Percentiles rank a stretch among this genome's conserved stretches.
Conservation (phyloP, 1,284 basidiomycete species). For the Sporisorium scitamineum region DNA sequence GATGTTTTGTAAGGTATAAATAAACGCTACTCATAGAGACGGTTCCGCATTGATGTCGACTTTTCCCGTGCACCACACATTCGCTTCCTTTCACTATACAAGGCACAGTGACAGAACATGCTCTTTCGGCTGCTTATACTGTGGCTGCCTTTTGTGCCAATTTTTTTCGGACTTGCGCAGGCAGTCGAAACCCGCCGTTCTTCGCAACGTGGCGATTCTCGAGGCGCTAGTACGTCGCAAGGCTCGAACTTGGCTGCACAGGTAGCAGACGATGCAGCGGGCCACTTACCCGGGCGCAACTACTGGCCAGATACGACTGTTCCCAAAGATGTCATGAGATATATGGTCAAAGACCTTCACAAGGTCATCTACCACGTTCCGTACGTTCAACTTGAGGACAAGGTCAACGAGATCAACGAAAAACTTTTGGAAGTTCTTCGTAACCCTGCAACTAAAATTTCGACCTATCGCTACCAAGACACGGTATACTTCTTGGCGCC, state of each 20-base stretch:
- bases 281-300: too few species aligned
- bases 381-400: not conserved
- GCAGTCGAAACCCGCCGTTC: not conserved
- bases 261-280: not conserved
- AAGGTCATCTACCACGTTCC: constrained; percentile 1
- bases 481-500: constrained; percentile 10
- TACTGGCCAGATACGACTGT: not conserved
- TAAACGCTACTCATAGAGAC: too few species aligned
- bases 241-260: not conserved
- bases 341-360: constrained; percentile 8
- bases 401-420: too few species aligned
- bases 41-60: too few species aligned
- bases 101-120: too few species aligned
- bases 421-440: constrained; percentile 9
- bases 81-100: too few species aligned
- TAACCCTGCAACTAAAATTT: not conserved
- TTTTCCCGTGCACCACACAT: too few species aligned
- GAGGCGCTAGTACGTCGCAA: not conserved
- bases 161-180: not conserved
- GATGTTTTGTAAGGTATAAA: too few species aligned
- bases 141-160: not conserved
- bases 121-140: too few species aligned
- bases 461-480: not conserved
- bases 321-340: constrained; percentile 5
- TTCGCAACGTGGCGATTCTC: too few species aligned